phyloP scores from a whole-genome alignment of 2,329 filamentous ascomycete genomes.

The Xylariaceae sp. region DNA sequence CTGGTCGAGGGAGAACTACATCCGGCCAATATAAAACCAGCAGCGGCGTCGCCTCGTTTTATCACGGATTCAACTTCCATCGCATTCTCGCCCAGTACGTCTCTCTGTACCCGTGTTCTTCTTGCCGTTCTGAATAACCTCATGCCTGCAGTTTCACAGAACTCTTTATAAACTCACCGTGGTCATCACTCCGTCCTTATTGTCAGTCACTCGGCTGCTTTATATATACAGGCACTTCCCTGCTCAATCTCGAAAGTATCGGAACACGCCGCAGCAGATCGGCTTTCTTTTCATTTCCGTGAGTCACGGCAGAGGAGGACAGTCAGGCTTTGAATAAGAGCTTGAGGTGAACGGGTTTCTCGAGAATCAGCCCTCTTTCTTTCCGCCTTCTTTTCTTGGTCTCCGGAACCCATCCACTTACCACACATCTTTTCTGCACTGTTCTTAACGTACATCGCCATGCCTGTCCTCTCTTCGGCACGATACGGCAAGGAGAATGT shows the following conservation, averaged over 20 bases:
- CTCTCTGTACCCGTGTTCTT: neutral
- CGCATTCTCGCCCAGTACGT: neutral
- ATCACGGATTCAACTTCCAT: neutral
- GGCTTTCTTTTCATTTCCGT: constrained; percentile 3
- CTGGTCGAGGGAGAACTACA: neutral
- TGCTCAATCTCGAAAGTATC: neutral
- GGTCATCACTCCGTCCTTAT: no score
- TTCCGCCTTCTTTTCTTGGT: neutral
- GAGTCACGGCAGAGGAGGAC: constrained; percentile 1
- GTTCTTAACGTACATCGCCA: constrained; percentile 29
- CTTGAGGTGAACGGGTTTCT: constrained; percentile 1
- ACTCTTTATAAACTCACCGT: neutral
- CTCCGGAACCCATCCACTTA: neutral
- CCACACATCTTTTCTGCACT: neutral
- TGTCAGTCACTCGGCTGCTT: neutral
- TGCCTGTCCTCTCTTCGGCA: constrained; percentile 58
- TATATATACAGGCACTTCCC: neutral
- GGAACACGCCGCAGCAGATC: constrained; percentile 18
- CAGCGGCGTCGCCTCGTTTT: constrained; percentile 2
- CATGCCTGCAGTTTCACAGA: constrained; percentile 3
- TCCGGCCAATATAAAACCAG: constrained; percentile 8
- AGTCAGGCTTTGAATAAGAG: constrained; percentile 13
- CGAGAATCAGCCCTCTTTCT: neutral
- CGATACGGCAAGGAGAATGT: constrained; percentile 97
- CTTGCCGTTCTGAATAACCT: neutral